Percentiles rank a stretch among this genome's conserved stretches.
These are phyloP conservation scores for Fusarium sp. DNA, from an alignment of 2,329 filamentous ascomycete genomes.

Conservation along the genomic window DNA sequence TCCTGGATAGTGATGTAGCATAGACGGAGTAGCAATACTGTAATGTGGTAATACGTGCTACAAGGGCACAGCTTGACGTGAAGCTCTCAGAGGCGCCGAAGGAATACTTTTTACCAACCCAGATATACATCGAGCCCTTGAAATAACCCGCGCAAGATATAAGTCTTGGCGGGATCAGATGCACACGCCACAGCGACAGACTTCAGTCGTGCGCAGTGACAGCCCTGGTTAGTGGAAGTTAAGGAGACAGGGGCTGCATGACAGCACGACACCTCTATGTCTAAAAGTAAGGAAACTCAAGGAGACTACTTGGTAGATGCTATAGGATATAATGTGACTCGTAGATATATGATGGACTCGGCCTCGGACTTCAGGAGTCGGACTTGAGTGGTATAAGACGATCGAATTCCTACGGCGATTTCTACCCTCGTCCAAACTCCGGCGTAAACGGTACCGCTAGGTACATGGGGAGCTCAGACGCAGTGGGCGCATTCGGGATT, in stretches of 20 bases:
- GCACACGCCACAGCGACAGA: constrained; percentile 3
- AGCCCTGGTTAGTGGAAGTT: background rate
- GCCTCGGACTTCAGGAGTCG: background rate
- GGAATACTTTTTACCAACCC: background rate
- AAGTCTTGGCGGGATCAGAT: constrained; percentile 5
- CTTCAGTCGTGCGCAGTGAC: constrained; percentile 1
- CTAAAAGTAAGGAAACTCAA: background rate
- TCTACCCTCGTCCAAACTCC: background rate
- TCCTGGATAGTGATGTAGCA: background rate
- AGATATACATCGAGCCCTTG: background rate
- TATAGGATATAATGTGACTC: background rate
- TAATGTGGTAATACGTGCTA: background rate
- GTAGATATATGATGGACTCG: constrained; percentile 2
- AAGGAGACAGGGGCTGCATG: background rate
- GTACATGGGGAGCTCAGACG: constrained; percentile 7
- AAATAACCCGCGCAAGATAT: constrained; percentile 3
- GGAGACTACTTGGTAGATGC: background rate
- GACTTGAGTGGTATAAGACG: background rate
- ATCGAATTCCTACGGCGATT: constrained; percentile 10
- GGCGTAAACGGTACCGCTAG: constrained; percentile 8
- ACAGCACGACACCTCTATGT: background rate
- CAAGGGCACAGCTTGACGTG: background rate
- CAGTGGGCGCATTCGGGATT: constrained; percentile 20
- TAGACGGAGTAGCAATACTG: too few species aligned
- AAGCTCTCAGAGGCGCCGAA: background rate